A percentile compares a stretch with the other conserved stretches of the same genome.
phyloP scores from a whole-genome alignment of 148 eudicot genomes.

The Selenicereus undatus region DNA sequence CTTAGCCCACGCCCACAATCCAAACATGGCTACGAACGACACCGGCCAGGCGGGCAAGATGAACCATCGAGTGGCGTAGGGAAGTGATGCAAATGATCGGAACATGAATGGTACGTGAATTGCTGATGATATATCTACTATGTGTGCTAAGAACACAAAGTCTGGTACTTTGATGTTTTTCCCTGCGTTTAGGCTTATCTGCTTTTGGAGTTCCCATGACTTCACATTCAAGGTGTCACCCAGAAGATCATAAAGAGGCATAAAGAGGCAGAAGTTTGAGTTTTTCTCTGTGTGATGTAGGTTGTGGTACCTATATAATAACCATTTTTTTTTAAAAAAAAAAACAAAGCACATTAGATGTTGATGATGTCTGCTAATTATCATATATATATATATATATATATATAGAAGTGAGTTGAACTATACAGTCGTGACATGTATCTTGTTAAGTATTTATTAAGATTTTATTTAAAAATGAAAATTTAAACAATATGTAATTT shows the following conservation, averaged over 20 bases:
- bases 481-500: no score
- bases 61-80: conserved; percentile 37
- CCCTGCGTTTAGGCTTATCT: conserved; percentile 42
- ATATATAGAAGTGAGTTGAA: no score
- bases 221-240: conserved; percentile 68
- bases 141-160: conserved; percentile 78
- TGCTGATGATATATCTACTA: conserved; percentile 51
- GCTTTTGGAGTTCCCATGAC: conserved; percentile 70
- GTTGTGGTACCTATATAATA: conserved; percentile 60
- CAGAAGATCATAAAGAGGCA: conserved; percentile 74
- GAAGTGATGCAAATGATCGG: conserved; percentile 46
- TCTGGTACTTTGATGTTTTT: conserved; percentile 53
- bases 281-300: conserved; percentile 61
- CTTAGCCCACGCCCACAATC: conserved; percentile 66
- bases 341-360: no score
- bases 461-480: no score
- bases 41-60: conserved; percentile 39
- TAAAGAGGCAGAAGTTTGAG: conserved; percentile 76
- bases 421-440: no score
- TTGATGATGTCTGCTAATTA: no score
- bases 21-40: conserved; percentile 27
- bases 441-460: no score
- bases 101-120: conserved; percentile 51
- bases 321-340: background rate
- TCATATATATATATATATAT: no score